Conservation (phyloP, 345 rosid species). For the Crucihimalaya himalaica region DNA sequence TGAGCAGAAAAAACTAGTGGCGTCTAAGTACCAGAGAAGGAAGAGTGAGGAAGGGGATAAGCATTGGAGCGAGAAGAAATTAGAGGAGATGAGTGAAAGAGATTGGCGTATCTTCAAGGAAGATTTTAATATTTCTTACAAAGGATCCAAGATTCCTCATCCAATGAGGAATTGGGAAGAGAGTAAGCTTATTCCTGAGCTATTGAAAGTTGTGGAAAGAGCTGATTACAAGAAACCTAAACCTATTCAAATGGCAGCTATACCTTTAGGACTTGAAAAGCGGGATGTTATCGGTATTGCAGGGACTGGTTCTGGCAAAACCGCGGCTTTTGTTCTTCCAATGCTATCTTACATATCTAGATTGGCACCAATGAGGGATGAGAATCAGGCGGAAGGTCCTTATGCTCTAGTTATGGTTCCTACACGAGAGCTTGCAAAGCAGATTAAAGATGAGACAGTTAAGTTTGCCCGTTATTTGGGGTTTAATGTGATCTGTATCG, state of each 20-base stretch:
- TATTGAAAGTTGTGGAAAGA: slow-evolving; percentile 79
- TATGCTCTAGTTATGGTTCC: slow-evolving; percentile 90
- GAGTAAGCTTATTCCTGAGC: slow-evolving; percentile 63
- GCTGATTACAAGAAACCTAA: slow-evolving; percentile 81
- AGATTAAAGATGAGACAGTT: slow-evolving; percentile 85
- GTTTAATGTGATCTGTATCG: slow-evolving; percentile 76
- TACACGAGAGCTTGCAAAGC: slow-evolving; percentile 86
- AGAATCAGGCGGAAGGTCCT: slow-evolving; percentile 84
- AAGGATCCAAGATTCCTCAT: slow-evolving; percentile 83
- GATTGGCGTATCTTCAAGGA: slow-evolving; percentile 96
- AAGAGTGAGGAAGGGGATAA: slow-evolving; percentile 70
- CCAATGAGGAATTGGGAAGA: slow-evolving; percentile 93
- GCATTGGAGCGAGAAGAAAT: slow-evolving; percentile 87
- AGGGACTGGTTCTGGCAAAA: slow-evolving; percentile 91
- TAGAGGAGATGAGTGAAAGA: slow-evolving; percentile 88
- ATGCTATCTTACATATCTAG: slow-evolving; percentile 88
- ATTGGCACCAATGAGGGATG: slow-evolving; percentile 73
- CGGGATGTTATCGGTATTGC: slow-evolving; percentile 91
- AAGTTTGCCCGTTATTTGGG: slow-evolving; percentile 75
- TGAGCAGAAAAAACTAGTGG: slow-evolving; percentile 85
- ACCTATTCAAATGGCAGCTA: slow-evolving; percentile 91
- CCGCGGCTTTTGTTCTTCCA: slow-evolving; percentile 90
- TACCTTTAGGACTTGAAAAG: slow-evolving; percentile 82
- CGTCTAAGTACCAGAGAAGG: slow-evolving; percentile 77
- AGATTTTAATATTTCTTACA: slow-evolving; percentile 81